A percentile compares a stretch with the other conserved stretches of the same genome.
Conservation (phyloP, 225 moss, liverwort and hornwort species). For the Rhytidiadelphus loreus region DNA sequence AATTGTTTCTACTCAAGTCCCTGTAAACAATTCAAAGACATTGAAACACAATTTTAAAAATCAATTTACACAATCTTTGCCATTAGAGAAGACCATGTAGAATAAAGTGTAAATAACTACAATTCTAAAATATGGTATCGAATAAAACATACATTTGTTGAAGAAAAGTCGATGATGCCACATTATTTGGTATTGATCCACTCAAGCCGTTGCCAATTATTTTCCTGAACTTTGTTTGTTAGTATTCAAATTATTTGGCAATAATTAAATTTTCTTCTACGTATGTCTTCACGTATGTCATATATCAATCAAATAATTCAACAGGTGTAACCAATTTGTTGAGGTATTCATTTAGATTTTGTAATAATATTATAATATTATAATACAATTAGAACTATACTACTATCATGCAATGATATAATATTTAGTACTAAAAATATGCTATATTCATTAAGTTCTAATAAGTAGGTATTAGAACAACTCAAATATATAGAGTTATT, state of each 20-base stretch:
- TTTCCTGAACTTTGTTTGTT: not conserved
- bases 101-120: not conserved
- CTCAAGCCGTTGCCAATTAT: not conserved
- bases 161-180: not conserved
- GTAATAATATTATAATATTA: no score
- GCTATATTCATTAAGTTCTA: no score
- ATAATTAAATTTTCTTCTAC: no score
- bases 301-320: no score
- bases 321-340: no score
- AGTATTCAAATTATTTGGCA: no score
- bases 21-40: not conserved
- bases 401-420: no score
- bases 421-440: not conserved
- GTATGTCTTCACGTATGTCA: no score
- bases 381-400: no score
- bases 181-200: not conserved
- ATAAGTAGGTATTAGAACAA: no score
- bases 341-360: no score
- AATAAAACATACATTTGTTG: not conserved
- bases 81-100: not conserved
- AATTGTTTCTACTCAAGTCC: not conserved
- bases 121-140: not conserved
- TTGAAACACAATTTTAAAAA: not conserved
- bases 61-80: not conserved
- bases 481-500: not conserved